Base-by-base conservation (phyloP, 257 asterid genomes). In the Nicotiana knightiana region DNA sequence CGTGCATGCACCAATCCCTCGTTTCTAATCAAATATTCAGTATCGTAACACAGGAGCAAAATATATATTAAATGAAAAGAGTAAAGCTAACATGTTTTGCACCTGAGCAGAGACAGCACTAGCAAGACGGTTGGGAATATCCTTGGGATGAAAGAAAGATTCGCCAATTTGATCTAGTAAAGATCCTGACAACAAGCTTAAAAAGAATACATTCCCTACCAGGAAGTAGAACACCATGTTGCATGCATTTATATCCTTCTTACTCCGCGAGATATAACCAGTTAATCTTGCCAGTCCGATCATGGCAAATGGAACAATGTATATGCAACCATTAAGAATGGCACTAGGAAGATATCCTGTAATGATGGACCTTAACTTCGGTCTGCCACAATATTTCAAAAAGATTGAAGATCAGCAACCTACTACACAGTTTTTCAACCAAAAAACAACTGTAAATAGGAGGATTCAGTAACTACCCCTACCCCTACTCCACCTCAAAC, bases 311-410 rank as follows among this genome's bases (percentile, higher is more conserved):
- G 98, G 99, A 81, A 91, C 93, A 65, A 89, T 65, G 81, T 91
- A 94, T 54, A 93, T 88, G 84, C 86, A 96, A 61, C 93, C 87
- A 79, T 88, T 96, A 85, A 96, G 97, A 85, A 96, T 91, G 78
- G 85, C 97, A 82, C 99, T 89, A 6, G 98, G 97, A 81, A 96
- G 91, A 88, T 93, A 96, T 67, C 99, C 99, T 3, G 97, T 96
- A 80, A 96, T 90, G 67, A 96, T 62, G 48, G 97, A 96, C 83
- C 95, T 90, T 70, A 96, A 63, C 82, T 97, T 97, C 39, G 99
- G 98, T 91, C 98, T 96, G 91, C 67, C 83, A 39, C 48, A 84
- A 83, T 67, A 61, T 7, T 61, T 75, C 66, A 57, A 55, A 78
- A 32, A 1, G 53, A 51, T 51, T 75, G 28, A 75, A 26, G 80